Conservation (phyloP, 306 rosid species). For the Trifolium subterraneum region DNA sequence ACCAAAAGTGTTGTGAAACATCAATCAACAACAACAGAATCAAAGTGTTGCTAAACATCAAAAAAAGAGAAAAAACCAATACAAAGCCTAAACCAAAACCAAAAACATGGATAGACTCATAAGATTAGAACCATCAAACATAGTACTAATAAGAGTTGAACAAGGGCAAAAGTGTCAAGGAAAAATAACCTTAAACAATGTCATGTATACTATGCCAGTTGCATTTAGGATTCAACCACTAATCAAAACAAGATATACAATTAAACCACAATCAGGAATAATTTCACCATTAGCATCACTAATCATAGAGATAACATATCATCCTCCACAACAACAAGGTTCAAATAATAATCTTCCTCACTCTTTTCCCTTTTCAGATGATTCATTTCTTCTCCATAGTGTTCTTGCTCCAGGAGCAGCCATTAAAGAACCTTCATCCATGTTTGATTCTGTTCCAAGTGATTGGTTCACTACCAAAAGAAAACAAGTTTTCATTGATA, state of each 20-base stretch:
- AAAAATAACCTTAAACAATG: conserved; percentile 64
- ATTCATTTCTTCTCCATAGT: conserved; percentile 80
- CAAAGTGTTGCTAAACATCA: background rate
- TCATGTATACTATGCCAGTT: conserved; percentile 95
- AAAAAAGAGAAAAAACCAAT: background rate
- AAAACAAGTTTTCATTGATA: conserved; percentile 84
- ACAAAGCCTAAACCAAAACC: background rate
- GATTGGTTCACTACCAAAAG: conserved; percentile 82
- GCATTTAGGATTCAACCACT: conserved; percentile 79
- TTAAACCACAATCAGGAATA: conserved; percentile 74
- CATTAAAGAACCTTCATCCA: conserved; percentile 63
- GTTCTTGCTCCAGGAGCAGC: conserved; percentile 86
- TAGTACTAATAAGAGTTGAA: conserved; percentile 64
- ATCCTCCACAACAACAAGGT: conserved; percentile 51
- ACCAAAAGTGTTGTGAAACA: background rate
- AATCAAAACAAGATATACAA: conserved; percentile 63
- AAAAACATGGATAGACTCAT: conserved; percentile 80
- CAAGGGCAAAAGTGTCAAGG: conserved; percentile 65
- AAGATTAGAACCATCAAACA: conserved; percentile 79
- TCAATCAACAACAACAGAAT: background rate
- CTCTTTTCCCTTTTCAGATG: conserved; percentile 62
- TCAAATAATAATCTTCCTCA: conserved; percentile 58
- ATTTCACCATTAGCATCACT: conserved; percentile 78
- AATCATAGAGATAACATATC: conserved; percentile 60
- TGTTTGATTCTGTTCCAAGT: conserved; percentile 67